phyloP scores from a whole-genome alignment of 345 rosid genomes.

The Crucihimalaya himalaica region DNA sequence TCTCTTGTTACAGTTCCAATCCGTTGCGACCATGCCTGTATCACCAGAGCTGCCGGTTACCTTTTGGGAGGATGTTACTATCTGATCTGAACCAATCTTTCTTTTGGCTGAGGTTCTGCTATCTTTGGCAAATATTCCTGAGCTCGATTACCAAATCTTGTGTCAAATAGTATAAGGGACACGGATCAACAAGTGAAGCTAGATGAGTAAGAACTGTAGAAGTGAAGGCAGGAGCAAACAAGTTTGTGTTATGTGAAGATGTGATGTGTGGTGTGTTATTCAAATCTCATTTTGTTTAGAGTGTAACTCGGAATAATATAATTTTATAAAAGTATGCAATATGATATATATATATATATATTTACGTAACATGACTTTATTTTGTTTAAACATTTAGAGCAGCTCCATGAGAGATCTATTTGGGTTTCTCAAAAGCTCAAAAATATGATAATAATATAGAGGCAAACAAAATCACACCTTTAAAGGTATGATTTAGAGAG shows the following conservation, averaged over 20 bases:
- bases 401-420: no score
- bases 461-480: no score
- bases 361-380: background rate
- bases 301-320: slow-evolving; percentile 4
- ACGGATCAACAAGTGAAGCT: slow-evolving; percentile 6
- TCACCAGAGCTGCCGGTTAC: slow-evolving; percentile 56
- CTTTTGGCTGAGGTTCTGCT: background rate
- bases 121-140: background rate
- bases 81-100: slow-evolving; percentile 8
- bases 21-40: slow-evolving; percentile 57
- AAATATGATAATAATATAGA: no score
- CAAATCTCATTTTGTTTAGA: slow-evolving; percentile 9
- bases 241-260: slow-evolving; percentile 7
- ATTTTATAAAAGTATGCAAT: background rate
- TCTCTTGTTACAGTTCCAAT: slow-evolving; percentile 57
- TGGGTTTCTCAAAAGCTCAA: no score
- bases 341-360: background rate
- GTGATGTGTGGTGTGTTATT: slow-evolving; percentile 14
- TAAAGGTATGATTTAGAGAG: no score
- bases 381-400: background rate
- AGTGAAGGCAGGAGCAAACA: slow-evolving; percentile 10
- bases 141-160: background rate
- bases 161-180: background rate
- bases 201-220: slow-evolving; percentile 13
- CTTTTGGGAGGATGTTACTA: slow-evolving; percentile 50